Base-by-base conservation (phyloP, 306 rosid species). In the Lablab purpureus region DNA sequence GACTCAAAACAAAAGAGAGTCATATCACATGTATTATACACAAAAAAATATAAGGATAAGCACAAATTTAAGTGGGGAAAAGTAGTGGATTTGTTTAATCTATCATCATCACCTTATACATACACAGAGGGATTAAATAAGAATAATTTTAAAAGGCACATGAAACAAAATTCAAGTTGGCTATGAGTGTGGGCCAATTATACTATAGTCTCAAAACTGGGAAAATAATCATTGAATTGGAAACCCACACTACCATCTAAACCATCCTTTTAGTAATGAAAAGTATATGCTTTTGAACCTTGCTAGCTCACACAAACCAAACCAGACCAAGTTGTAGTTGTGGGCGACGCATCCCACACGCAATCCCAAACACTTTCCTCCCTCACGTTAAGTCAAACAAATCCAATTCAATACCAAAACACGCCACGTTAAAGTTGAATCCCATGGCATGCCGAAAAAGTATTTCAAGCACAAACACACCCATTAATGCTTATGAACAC, bases 311-410 rank as follows among this genome's bases (percentile, higher is more conserved):
- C 30, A 66, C 56, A 71, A 37, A 18, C 58, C 25, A 51, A 68
- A 34, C 63, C 77, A 14, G 30, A 59, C 67, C 64, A 56, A 56
- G 34, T 56, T 56, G 63, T 23, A 25, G 70, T 72, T 58, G 79
- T 71, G 76, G 17, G 75, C 12, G 50, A 79, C 81, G 81, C 85
- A 83, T 68, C 87, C 85, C 85, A 81, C 87, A 87, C 91, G 89
- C 87, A 89, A 86, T 69, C 49, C 75, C 76, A 56, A 80, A 68
- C 55, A 7, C 75, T 40, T 62, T 32, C 41, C 49, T 50, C 36
- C 80, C 86, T 50, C 83, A 59, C 80, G 59, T 62, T 56, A 74
- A 65, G 88, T 87, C 91, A 90, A 88, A 77, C 36, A 40, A 63
- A 81, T 30, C 51, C 50, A 80, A 45, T 59, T 36, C 81, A 67